Evolutionary conservation across 768 basidiomycete genomes (phyloP).

Genomic region (Boletus tomentosulus): DNA sequence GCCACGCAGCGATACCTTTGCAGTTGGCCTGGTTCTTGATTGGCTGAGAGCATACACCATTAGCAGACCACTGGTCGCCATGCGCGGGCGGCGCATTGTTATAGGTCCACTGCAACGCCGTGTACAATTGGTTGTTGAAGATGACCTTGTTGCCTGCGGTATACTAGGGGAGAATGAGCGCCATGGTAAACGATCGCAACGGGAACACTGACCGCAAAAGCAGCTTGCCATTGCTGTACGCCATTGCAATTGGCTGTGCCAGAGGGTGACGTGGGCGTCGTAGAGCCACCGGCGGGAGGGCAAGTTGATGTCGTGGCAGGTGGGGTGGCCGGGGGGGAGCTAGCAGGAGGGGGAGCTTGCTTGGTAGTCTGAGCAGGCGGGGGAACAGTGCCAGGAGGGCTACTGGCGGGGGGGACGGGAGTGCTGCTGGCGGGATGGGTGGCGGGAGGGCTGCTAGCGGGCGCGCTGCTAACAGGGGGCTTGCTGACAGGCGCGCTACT

Average conservation of each 20-base stretch:
- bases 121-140: conserved; percentile 18
- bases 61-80: conserved; percentile 15
- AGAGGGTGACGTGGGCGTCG: neutral
- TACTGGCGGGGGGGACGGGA: neutral
- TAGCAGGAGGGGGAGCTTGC: neutral
- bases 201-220: conserved; percentile 14
- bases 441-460: neutral
- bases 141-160: conserved; percentile 20
- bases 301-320: neutral
- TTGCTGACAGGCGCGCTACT: too few relatives aligned
- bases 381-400: neutral
- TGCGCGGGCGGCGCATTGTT: conserved; percentile 15
- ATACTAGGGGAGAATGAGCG: conserved; percentile 18
- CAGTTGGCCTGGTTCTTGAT: conserved; percentile 23
- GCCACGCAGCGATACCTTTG: conserved; percentile 19
- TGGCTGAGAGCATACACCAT: conserved; percentile 15
- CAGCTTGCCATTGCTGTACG: conserved; percentile 21
- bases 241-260: conserved; percentile 9
- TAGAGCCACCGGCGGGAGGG: neutral
- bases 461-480: too few relatives aligned
- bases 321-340: neutral
- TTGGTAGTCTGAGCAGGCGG: neutral
- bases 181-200: neutral
- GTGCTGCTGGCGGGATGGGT: neutral
- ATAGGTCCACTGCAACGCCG: conserved; percentile 26